Evolutionary conservation across 2,329 filamentous ascomycete genomes (phyloP), one percentile per base, ranked within the genome.

Genomic region (Neonectria sp.): DNA sequence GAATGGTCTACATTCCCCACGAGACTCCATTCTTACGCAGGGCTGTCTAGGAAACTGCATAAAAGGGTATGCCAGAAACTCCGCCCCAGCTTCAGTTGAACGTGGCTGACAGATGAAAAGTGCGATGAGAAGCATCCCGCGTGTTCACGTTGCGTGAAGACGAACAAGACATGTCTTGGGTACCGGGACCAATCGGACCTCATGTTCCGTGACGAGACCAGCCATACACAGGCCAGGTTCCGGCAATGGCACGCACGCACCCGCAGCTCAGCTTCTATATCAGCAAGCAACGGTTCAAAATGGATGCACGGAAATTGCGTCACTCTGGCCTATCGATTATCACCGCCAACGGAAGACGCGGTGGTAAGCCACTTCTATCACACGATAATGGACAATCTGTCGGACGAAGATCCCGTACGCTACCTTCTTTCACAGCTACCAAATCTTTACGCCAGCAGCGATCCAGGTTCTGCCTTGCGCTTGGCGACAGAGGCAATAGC

Each of bases 401-500:
- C 63, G 0, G 43, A 45, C 27, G 12, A 57, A 58, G 67, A 69
- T 45, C 63, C 63, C 17, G 55, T 56, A 11, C 63, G 52, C 21
- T 31, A 29, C 27, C 51, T 69, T 24, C 67, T 67, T 15, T n/a
- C 49, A 29, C 43, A 63, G 7, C 51, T 67, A 9, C 63, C 67
- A 27, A 17, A 4, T 21, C 49, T 69, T 1, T 63, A 69, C 29
- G 25, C n/a, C 3, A 35, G 53, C 25, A 67, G 60, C 46, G 9
- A 29, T 4, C 37, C 59, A 25, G 63, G 63, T n/a, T 67, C 63
- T 53, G 49, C 49, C 17, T 53, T 69, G 15, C 53, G 45, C 25
- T 37, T 69, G 40, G 67, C 63, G 8, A 57, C 67, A 21, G 43
- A 67, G 45, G 67, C 67, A 53, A 62, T 67, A 6, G 57, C 67